Base-by-base conservation (phyloP, 768 basidiomycete species). In the Rhizopogon vinicolor region DNA sequence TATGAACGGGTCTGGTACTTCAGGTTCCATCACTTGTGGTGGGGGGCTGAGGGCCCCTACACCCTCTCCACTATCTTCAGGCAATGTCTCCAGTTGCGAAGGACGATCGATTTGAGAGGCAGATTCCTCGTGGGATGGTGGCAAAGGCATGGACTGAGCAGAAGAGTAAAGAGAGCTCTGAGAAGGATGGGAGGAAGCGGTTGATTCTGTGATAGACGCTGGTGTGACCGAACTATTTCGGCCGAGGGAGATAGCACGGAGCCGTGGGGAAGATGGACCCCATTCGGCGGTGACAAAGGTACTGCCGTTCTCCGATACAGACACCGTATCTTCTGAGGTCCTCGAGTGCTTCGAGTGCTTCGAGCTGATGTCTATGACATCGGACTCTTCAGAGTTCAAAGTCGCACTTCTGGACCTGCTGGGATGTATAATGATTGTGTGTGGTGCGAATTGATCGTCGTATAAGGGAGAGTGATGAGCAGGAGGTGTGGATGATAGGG, bases 1-100 rank as follows among this genome's bases (percentile, higher is more conserved):
- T 49, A 86, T 72, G 72, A 85, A 86, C 1, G 83, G 83, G 66
- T 88, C 76, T 14, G 82, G 81, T 5, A 77, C 75, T 53, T 79
- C 78, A 41, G 76, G 74, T 63, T 80, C 80, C 42, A 74, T 64
- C 29, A 70, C 69, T n/a, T 49, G 55, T 25, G 56, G n/a, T 28
- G 63, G 43, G 42, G 62, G 35, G 22, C 18, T 41, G 59, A 52
- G 31, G 52, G 46, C 18, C 50, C 29, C 8, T 57, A 44, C 41
- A 44, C 28, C 22, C 52, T 51, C 41, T 25, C 16, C 8, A 53
- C 12, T 51, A 62, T 68, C 19, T 31, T 58, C 55, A 16, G 56
- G 44, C 3, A 45, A 44, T 9, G 44, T 35, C 55, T 41, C 45
- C 33, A 58, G 46, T 18, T 57, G 51, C 5, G 46, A 35, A 2